Percentiles rank a stretch among this genome's conserved stretches.
Conservation (phyloP, 75 land plant species). For the Pinus albicaulis region DNA sequence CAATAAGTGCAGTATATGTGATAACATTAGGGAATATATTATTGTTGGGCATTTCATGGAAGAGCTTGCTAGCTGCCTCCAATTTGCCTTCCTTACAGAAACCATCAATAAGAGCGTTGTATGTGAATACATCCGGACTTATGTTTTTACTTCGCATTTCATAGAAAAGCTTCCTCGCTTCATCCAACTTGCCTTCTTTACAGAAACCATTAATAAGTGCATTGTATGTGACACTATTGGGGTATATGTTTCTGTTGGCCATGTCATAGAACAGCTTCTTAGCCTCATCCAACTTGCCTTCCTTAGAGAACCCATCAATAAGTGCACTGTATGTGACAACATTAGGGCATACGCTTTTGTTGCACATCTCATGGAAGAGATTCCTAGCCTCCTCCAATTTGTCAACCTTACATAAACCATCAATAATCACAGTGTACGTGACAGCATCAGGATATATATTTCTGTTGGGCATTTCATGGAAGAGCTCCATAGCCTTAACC, state of each 20-base stretch:
- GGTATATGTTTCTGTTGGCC: slow-evolving; percentile 49
- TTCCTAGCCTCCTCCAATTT: slow-evolving; percentile 48
- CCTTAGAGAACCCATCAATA: slow-evolving; percentile 52
- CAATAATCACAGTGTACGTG: slow-evolving; percentile 65
- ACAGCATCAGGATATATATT: slow-evolving; percentile 26
- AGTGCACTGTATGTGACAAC: slow-evolving; percentile 72
- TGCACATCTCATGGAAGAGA: slow-evolving; percentile 62
- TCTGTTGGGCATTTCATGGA: slow-evolving; percentile 33
- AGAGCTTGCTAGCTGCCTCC: slow-evolving; percentile 29
- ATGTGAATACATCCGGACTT: slow-evolving; percentile 40
- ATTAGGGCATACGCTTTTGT: slow-evolving; percentile 46
- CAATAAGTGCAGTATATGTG: slow-evolving; percentile 48
- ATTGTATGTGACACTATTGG: slow-evolving; percentile 57
- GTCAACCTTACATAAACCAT: slow-evolving; percentile 42
- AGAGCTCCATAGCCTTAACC: slow-evolving; percentile 17
- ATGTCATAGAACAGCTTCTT: slow-evolving; percentile 56
- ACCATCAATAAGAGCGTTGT: slow-evolving; percentile 37
- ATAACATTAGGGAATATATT: slow-evolving; percentile 49
- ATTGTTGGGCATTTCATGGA: slow-evolving; percentile 41
- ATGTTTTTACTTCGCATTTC: slow-evolving; percentile 37
- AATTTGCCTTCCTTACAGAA: slow-evolving; percentile 26
- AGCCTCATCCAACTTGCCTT: slow-evolving; percentile 69
- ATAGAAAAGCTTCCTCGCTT: slow-evolving; percentile 26
- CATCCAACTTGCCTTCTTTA: slow-evolving; percentile 12
- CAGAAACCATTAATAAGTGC: slow-evolving; percentile 16